A percentile compares a stretch with the other conserved stretches of the same genome.
Conservation (phyloP, 1,284 basidiomycete species). For the Pholiota adiposa region DNA sequence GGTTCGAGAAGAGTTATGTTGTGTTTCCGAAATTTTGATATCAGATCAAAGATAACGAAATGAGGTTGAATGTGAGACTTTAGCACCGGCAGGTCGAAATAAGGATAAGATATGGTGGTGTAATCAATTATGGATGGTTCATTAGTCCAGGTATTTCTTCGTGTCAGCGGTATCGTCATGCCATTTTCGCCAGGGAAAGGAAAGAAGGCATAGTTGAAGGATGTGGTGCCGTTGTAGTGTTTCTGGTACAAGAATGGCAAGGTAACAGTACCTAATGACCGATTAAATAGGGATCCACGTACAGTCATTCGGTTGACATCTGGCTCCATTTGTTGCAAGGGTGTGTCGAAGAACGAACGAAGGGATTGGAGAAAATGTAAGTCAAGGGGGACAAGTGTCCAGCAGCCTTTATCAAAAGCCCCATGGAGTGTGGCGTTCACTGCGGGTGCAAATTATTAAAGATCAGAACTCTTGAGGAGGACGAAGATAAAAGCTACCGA, state of each 20-base stretch:
- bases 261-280: background rate
- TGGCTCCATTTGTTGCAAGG: background rate
- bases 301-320: background rate
- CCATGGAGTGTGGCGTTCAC: background rate
- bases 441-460: background rate
- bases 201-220: background rate
- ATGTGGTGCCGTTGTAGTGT: background rate
- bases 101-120: background rate
- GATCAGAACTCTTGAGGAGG: background rate
- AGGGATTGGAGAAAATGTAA: background rate
- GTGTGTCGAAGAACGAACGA: background rate
- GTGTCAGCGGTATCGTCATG: background rate
- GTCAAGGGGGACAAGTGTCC: background rate
- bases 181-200: background rate
- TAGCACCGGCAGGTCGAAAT: background rate
- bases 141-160: background rate
- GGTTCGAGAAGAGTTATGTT: too few relatives aligned
- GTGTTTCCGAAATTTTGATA: background rate
- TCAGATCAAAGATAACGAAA: background rate
- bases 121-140: background rate
- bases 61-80: background rate
- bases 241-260: background rate
- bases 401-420: background rate
- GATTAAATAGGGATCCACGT: background rate
- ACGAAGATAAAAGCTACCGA: background rate